Percentiles rank a stretch among this genome's conserved stretches.
These are phyloP conservation scores for Arachnomyces sp. DNA, from an alignment of 2,329 filamentous ascomycete genomes.

Conservation along the genomic window DNA sequence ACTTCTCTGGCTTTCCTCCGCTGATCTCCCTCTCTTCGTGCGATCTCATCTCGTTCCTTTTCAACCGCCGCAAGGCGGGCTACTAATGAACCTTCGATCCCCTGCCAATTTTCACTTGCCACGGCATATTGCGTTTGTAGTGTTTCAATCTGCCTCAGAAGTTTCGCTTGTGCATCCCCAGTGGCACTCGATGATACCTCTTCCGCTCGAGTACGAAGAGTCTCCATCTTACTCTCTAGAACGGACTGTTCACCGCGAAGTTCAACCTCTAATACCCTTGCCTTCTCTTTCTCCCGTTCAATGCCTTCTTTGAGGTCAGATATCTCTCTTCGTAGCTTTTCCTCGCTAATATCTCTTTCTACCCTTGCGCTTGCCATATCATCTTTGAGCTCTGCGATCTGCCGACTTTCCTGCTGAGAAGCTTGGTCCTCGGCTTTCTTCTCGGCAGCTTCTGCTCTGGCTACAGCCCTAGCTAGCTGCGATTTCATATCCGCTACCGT, in stretches of 20 bases:
- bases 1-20: conserved; percentile 82
- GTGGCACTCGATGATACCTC: conserved; percentile 76
- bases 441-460: conserved; percentile 59
- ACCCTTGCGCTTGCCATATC: conserved; percentile 58
- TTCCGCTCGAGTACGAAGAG: conserved; percentile 74
- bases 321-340: conserved; percentile 58
- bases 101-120: conserved; percentile 95
- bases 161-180: conserved; percentile 78
- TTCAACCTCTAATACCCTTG: conserved; percentile 62
- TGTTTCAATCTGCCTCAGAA: conserved; percentile 88
- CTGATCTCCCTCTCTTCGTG: conserved; percentile 75
- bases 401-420: conserved; percentile 56
- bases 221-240: conserved; percentile 83
- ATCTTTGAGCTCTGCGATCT: conserved; percentile 49
- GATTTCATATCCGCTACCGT: conserved; percentile 60
- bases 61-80: conserved; percentile 70
- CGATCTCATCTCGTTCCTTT: conserved; percentile 81
- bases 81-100: conserved; percentile 79
- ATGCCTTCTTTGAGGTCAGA: conserved; percentile 64
- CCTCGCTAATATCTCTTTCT: conserved; percentile 67
- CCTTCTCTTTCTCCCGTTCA: conserved; percentile 62
- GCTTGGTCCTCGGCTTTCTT: conserved; percentile 59
- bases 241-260: conserved; percentile 66
- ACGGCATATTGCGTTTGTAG: conserved; percentile 91
- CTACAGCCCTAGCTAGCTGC: conserved; percentile 60